Base-by-base conservation (phyloP, 805 yeast genomes). In the Wickerhamiella cacticola region DNA sequence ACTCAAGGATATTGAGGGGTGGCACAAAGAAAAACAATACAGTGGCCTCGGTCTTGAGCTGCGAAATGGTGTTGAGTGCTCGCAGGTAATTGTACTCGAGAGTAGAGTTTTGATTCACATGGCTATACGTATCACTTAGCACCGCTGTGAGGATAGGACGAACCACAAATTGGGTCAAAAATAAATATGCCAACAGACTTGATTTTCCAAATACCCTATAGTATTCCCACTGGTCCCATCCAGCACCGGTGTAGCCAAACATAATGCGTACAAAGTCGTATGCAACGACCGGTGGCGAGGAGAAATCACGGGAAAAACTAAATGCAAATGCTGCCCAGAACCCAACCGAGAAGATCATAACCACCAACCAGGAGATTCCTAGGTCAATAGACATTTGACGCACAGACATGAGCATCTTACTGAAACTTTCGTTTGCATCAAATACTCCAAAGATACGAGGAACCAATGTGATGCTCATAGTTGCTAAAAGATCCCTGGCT, bases 181-280 rank as follows among this genome's bases (percentile, higher is more conserved):
- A 74, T 23, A 75, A 63, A 55, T 72, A 75, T n/a, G 72, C 65
- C 56, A 75, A 63, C 49, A 72, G 70, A 21, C 73, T 64, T 15
- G 61, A 53, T 29, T 72, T 64, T 0, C 80, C 80, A 33, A 74
- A 57, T 1, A 62, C 53, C 36, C 73, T 69, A 54, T 72, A 75
- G 46, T 65, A 63, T 28, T 64, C 60, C 79, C 79, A 75, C 48
- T 70, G 71, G 43, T 69, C 67, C 80, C 80, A 75, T 2, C 75
- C 79, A 0, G 78, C 73, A 0, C 79, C 79, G 1, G 80, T 75
- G 56, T 71, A 75, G 0, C 80, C 80, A 56, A 74, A 75, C 51
- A 75, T 67, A 3, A 75, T 64, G 56, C 73, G 72, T 40, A 74
- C 59, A 65, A 75, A 64, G 48, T 71, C 75, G 56, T 70, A 75